Conservation (phyloP, 805 yeast species). For the Clavispora asparagi region DNA sequence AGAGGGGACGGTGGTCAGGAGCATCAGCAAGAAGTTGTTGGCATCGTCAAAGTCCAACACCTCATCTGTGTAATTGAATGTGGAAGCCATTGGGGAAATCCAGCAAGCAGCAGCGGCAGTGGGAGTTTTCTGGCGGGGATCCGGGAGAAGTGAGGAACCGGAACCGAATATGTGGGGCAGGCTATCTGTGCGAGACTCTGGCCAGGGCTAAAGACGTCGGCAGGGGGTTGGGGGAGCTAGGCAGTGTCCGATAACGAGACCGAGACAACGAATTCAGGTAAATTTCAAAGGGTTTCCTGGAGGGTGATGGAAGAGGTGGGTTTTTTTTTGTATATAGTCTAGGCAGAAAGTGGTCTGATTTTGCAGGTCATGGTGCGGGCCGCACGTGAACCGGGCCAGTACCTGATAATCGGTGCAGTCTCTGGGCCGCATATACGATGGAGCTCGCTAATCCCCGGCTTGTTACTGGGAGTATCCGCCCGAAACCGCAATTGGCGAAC, state of each 20-base stretch:
- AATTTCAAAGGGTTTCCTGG: neutral
- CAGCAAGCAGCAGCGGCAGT: neutral
- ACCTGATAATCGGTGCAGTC: neutral
- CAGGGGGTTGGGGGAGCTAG: neutral
- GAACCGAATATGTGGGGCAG: neutral
- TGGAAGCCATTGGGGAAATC: neutral
- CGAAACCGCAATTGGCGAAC: no score
- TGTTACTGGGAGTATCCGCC: neutral
- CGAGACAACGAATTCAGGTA: neutral
- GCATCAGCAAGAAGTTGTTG: conserved; percentile 10
- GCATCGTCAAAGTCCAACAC: conserved; percentile 12
- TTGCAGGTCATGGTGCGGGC: neutral
- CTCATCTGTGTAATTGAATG: conserved; percentile 1
- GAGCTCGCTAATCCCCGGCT: neutral
- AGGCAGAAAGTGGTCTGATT: conserved; percentile 8
- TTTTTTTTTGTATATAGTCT: conserved; percentile 4
- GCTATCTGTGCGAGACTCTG: neutral
- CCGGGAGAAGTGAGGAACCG: neutral
- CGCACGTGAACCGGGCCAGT: conserved; percentile 1
- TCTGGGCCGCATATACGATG: neutral
- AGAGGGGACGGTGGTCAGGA: conserved; percentile 10
- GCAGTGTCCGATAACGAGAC: neutral
- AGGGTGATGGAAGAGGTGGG: neutral
- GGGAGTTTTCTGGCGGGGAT: neutral
- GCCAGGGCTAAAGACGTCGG: neutral